Percentiles rank a stretch among this genome's conserved stretches.
These are phyloP conservation scores for Alternaria triticimaculans DNA, from an alignment of 2,329 filamentous ascomycete genomes.

Conservation along the genomic window DNA sequence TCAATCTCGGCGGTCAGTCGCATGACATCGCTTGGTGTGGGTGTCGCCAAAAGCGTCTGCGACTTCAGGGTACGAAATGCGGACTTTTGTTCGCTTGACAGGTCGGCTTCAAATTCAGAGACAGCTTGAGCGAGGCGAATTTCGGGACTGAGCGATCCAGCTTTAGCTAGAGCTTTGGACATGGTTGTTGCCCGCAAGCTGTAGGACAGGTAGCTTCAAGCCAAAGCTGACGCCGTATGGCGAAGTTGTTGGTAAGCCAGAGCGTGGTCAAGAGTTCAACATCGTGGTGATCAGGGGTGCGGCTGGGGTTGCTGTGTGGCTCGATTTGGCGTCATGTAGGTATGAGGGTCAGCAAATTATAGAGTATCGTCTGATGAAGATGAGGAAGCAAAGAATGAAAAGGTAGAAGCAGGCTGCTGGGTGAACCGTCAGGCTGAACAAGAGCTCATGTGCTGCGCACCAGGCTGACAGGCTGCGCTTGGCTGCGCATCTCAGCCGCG, in stretches of 20 bases:
- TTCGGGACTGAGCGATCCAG: conserved; percentile 16
- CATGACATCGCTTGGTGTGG: conserved; percentile 18
- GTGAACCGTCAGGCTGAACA: no score
- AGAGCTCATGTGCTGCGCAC: background rate
- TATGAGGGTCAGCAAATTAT: no score
- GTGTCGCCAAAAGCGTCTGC: background rate
- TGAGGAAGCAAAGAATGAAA: background rate
- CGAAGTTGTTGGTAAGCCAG: no score
- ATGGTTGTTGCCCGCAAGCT: background rate
- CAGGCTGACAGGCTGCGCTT: background rate
- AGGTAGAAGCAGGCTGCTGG: no score
- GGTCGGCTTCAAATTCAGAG: conserved; percentile 16
- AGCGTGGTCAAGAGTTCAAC: no score
- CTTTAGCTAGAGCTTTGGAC: conserved; percentile 7
- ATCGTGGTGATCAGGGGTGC: no score
- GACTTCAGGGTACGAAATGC: background rate
- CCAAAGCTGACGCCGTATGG: no score
- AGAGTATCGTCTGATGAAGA: no score
- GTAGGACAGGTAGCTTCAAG: background rate
- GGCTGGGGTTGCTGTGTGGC: no score
- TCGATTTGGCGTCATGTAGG: no score
- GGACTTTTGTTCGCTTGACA: conserved; percentile 15
- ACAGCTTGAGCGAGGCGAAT: conserved; percentile 18
- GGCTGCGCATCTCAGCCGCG: conserved; percentile 15
- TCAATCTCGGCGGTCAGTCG: conserved; percentile 47